Base-by-base conservation (phyloP, 441 rosid species). In the California macrophylla region DNA sequence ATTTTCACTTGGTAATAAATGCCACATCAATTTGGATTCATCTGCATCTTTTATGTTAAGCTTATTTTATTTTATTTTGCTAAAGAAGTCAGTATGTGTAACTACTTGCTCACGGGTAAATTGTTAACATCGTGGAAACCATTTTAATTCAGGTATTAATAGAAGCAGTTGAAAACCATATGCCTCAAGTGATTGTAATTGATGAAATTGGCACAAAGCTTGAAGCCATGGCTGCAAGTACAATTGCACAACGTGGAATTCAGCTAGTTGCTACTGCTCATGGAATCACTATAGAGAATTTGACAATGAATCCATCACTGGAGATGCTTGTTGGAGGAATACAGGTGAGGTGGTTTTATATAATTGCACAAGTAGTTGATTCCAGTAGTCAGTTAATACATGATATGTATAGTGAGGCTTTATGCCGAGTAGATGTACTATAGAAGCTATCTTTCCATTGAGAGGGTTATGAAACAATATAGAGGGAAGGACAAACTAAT, bases 151-250 rank as follows among this genome's bases (percentile, higher is more conserved):
- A 90, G 96, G 96, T 89, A 61, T 70, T 91, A 74, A 91, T 93
- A 30, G 97, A 93, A 75, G 96, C 96, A 20, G 98, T 91, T 64
- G 96, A 93, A 78, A 93, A 91, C 80, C 98, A 91, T 73, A 91
- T 93, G 96, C 98, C 96, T 5, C 93, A 91, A 86, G 97, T 91
- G 75, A 87, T 88, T 71, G 93, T 91, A 75, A 91, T 91, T 71
- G 97, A 93, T 89, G 98, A 91, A 81, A 89, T 91, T 79, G 92
- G 96, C 50, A 93, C 97, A 78, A 89, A 88, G 82, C 97, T 89
- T 73, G 97, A 93, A 85, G 97, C 93, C 7, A 74, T 91, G 73
- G 97, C 98, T 74, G 97, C 91, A 72, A 86, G 97, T 77, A 91
- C 98, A 8, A 93, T 93, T 71, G 95, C 97, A 69, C 96, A 93